Evolutionary conservation across 78 protist species (phyloP).

Genomic region (Dictyostelium intermedium): DNA sequence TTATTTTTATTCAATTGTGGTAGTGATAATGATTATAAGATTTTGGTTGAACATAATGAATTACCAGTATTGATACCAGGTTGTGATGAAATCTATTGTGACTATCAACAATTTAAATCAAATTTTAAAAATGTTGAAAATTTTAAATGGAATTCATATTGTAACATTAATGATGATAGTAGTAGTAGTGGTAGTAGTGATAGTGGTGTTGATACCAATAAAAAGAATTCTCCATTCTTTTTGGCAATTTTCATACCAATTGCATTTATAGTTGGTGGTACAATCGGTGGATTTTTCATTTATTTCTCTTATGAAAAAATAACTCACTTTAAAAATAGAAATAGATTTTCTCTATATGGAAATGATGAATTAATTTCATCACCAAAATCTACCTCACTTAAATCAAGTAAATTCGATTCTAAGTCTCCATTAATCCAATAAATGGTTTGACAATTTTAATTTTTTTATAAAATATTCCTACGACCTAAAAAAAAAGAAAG

Average conservation of each 20-base stretch:
- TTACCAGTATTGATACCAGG: conserved; percentile 39
- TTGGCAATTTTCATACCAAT: neutral
- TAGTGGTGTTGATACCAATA: neutral
- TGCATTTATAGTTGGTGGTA: neutral
- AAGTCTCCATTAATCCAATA: neutral
- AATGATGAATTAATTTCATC: neutral
- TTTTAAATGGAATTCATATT: conserved; percentile 33
- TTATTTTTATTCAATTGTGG: conserved; percentile 52
- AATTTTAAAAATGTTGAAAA: neutral
- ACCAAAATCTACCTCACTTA: neutral
- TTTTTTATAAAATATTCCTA: neutral
- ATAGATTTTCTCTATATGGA: neutral
- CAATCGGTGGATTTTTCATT: neutral
- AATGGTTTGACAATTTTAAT: neutral
- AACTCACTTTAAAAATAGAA: neutral
- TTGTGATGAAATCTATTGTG: conserved; percentile 58
- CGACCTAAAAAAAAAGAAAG: neutral
- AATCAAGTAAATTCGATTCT: neutral
- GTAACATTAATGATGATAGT: neutral
- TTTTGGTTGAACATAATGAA: conserved; percentile 56
- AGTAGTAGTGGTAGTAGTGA: neutral
- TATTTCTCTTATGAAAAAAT: neutral
- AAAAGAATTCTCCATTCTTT: neutral
- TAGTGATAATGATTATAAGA: conserved; percentile 6
- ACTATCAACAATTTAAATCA: conserved; percentile 20